These are phyloP conservation scores for Phytophthora macrochlamydospora DNA, from an alignment of 352 stramenopile genomes.

Conservation along the genomic window DNA sequence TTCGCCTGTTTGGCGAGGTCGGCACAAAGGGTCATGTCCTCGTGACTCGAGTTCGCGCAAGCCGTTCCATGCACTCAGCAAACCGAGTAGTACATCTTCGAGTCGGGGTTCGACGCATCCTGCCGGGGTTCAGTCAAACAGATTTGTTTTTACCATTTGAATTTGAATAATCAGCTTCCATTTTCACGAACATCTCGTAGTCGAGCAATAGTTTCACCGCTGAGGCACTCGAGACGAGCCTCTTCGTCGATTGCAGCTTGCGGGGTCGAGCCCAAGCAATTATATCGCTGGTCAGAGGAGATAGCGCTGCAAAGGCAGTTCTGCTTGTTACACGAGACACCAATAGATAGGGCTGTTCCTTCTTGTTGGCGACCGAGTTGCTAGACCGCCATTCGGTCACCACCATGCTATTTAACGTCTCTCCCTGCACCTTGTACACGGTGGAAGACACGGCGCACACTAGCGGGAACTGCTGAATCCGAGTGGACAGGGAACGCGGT, in stretches of 20 bases:
- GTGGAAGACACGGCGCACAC: neutral
- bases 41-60: conserved; percentile 95
- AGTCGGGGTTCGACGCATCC: too few relatives aligned
- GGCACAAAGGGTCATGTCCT: conserved; percentile 92
- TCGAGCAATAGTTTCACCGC: too few relatives aligned
- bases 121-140: too few relatives aligned
- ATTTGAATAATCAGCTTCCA: too few relatives aligned
- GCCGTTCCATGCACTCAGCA: too few relatives aligned
- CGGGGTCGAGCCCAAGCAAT: neutral
- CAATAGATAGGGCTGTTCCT: neutral
- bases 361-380: neutral
- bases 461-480: too few relatives aligned
- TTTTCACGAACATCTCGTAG: too few relatives aligned
- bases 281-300: neutral
- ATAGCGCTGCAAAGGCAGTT: neutral
- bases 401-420: conserved; percentile 21
- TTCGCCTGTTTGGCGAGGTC: conserved; percentile 89
- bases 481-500: too few relatives aligned
- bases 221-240: too few relatives aligned
- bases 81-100: too few relatives aligned
- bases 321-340: neutral
- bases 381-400: neutral
- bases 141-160: too few relatives aligned
- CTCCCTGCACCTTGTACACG: conserved; percentile 27
- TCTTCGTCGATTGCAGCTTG: neutral